These are phyloP conservation scores for Geotrichum histeridarum DNA, from an alignment of 1,139 yeast species.

Conservation along the genomic window DNA sequence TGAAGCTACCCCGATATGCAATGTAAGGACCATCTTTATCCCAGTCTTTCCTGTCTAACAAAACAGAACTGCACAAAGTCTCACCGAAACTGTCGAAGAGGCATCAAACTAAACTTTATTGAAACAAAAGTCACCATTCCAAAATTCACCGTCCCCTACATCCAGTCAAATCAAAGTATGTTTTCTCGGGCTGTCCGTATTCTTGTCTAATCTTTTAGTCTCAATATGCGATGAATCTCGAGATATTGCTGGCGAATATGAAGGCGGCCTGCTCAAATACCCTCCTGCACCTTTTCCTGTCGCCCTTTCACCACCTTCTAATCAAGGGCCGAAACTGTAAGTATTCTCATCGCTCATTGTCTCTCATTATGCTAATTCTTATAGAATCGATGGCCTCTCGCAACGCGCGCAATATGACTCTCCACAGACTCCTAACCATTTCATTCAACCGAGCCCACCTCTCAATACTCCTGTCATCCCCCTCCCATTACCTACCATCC, in stretches of 20 bases:
- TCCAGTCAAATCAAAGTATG: constrained; percentile 3
- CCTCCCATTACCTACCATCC: background rate
- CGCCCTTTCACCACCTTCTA: background rate
- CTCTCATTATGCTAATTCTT: background rate
- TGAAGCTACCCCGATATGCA: constrained; percentile 19
- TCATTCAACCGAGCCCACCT: constrained; percentile 2
- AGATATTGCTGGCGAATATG: constrained; percentile 21
- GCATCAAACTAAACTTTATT: constrained; percentile 21
- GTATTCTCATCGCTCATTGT: background rate
- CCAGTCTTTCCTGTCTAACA: background rate
- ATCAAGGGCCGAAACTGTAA: background rate
- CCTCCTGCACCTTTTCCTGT: constrained; percentile 6
- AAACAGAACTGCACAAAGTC: constrained; percentile 20
- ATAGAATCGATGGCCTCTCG: background rate
- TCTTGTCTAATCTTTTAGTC: background rate
- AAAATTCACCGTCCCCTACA: constrained; percentile 14
- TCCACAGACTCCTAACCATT: background rate
- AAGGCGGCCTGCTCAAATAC: constrained; percentile 19
- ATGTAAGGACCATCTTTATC: constrained; percentile 5
- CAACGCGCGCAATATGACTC: background rate
- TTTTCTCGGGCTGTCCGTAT: background rate
- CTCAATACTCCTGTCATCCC: constrained; percentile 2
- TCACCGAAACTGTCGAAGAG: constrained; percentile 19
- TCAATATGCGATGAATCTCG: constrained; percentile 22
- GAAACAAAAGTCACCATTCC: constrained; percentile 20